Evolutionary conservation across 768 basidiomycete genomes (phyloP).

Genomic region (Mycena venus): DNA sequence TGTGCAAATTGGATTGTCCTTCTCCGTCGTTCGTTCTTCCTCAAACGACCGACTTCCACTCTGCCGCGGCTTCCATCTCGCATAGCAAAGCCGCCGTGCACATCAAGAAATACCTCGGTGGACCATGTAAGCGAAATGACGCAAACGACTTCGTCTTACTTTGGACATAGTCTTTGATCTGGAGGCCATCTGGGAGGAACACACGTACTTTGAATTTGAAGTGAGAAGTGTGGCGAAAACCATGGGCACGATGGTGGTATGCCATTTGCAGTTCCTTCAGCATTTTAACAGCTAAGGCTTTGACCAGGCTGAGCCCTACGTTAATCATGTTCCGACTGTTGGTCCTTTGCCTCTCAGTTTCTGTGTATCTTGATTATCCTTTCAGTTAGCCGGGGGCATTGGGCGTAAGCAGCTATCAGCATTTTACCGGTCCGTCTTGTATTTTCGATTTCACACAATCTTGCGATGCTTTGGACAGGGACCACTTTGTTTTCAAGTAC

Average conservation of each 20-base stretch:
- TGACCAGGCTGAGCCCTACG: conserved; percentile 66
- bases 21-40: conserved; percentile 61
- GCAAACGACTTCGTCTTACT: background rate
- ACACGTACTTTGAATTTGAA: conserved; percentile 68
- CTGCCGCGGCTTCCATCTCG: conserved; percentile 56
- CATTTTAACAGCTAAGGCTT: background rate
- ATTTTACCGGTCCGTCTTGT: conserved; percentile 58
- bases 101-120: conserved; percentile 58
- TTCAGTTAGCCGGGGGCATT: conserved; percentile 68
- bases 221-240: conserved; percentile 63
- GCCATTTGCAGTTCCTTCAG: conserved; percentile 28
- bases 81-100: conserved; percentile 63
- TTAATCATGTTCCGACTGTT: conserved; percentile 71
- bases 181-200: conserved; percentile 74
- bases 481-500: conserved; percentile 68
- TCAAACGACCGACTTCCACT: conserved; percentile 53
- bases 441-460: background rate
- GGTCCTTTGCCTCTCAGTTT: conserved; percentile 15
- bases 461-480: conserved; percentile 29
- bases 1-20: conserved; percentile 45
- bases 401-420: conserved; percentile 62
- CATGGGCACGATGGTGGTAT: conserved; percentile 70
- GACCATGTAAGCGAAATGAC: conserved; percentile 48
- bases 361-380: background rate
- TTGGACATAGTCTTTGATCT: conserved; percentile 58